A percentile compares a stretch with the other conserved stretches of the same genome.
Conservation (phyloP, 169 alveolate genomes). For the Cytauxzoon felis region DNA sequence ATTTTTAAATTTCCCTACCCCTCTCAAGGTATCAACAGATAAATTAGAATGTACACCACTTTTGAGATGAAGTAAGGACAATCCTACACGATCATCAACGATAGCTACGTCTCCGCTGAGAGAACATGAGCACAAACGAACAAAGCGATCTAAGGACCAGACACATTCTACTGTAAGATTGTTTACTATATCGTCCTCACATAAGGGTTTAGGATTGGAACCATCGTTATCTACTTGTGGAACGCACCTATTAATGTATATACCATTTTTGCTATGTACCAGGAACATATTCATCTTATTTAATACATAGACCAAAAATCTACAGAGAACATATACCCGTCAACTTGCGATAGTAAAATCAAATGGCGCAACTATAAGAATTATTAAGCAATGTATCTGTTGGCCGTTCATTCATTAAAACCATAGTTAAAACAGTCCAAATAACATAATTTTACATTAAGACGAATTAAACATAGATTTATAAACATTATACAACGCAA, state of each 20-base stretch:
- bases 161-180: slow-evolving; percentile 8
- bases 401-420: neutral
- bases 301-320: neutral
- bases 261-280: slow-evolving; percentile 53
- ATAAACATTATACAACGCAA: no score
- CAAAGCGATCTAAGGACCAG: slow-evolving; percentile 53
- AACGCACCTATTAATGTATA: slow-evolving; percentile 39
- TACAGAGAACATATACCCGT: neutral
- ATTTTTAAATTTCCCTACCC: slow-evolving; percentile 60
- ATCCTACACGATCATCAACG: slow-evolving; percentile 56
- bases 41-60: slow-evolving; percentile 7
- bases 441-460: neutral
- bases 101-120: slow-evolving; percentile 49
- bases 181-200: slow-evolving; percentile 15
- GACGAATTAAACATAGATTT: no score
- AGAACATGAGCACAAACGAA: slow-evolving; percentile 43
- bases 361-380: neutral
- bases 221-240: slow-evolving; percentile 8
- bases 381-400: neutral
- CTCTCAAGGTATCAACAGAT: slow-evolving; percentile 54
- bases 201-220: neutral
- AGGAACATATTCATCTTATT: slow-evolving; percentile 47
- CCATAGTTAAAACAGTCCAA: neutral
- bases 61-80: slow-evolving; percentile 45
- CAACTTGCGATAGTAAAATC: neutral